Conservation (phyloP, 768 basidiomycete genomes). For the Podaxis sp. region DNA sequence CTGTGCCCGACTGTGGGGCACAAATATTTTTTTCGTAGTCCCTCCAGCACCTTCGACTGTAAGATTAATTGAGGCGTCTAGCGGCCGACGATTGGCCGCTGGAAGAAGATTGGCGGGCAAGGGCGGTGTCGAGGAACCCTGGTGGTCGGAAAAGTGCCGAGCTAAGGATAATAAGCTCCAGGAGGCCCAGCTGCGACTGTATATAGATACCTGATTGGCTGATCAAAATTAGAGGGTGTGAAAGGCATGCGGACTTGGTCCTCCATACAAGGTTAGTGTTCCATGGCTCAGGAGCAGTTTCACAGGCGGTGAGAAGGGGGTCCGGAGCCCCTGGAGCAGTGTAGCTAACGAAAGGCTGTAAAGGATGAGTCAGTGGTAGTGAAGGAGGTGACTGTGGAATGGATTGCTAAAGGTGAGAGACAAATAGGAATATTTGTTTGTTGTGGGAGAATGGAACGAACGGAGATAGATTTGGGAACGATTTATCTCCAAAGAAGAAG, state of each 20-base stretch:
- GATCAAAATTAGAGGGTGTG: conserved; percentile 34
- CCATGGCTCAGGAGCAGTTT: conserved; percentile 16
- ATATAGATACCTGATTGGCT: conserved; percentile 26
- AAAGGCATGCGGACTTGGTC: conserved; percentile 27
- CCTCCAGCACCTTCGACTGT: not conserved
- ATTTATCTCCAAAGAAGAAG: conserved; percentile 33
- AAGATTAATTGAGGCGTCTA: not conserved
- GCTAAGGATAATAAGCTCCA: conserved; percentile 15
- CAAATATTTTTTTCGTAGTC: conserved; percentile 6
- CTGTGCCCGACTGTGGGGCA: conserved; percentile 3
- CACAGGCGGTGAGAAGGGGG: conserved; percentile 11
- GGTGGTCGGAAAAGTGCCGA: conserved; percentile 15
- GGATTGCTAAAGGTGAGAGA: conserved; percentile 11
- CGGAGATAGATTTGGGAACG: conserved; percentile 41
- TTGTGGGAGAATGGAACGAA: conserved; percentile 14
- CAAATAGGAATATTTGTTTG: conserved; percentile 21
- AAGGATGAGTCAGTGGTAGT: conserved; percentile 2
- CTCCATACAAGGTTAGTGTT: conserved; percentile 25
- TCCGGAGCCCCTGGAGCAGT: not conserved
- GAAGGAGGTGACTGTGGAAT: conserved; percentile 4
- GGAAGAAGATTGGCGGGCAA: not conserved
- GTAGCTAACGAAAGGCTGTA: not conserved
- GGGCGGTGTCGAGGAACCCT: not conserved
- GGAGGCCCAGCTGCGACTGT: conserved; percentile 11
- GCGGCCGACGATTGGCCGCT: not conserved